These are phyloP conservation scores for Trypanosoma boissoni DNA, from an alignment of 208 protist genomes.

Conservation along the genomic window DNA sequence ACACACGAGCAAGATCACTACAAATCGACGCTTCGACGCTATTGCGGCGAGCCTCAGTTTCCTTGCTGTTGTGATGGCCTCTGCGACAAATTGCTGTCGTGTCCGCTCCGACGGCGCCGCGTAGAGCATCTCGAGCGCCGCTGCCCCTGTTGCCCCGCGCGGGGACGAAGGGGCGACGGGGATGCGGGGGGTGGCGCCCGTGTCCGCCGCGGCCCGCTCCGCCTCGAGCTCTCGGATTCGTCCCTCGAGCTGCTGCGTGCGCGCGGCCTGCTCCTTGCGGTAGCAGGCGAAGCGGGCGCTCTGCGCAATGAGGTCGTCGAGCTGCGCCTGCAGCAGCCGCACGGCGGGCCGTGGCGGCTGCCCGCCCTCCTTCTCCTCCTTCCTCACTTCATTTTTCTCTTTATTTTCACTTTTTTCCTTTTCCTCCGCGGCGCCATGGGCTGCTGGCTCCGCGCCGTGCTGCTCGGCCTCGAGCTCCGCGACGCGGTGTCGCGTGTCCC, in stretches of 20 bases:
- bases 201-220: neutral
- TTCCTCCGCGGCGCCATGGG: neutral
- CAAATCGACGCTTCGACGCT: slow-evolving; percentile 1
- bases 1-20: slow-evolving; percentile 2
- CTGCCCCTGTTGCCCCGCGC: neutral
- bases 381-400: slow-evolving; percentile 5
- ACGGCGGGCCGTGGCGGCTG: slow-evolving; percentile 4
- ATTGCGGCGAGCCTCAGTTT: slow-evolving; percentile 5
- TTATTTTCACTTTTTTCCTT: neutral
- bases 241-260: slow-evolving; percentile 7
- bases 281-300: slow-evolving; percentile 17
- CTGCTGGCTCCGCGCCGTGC: neutral
- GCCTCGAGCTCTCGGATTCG: slow-evolving; percentile 21
- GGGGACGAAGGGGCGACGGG: too few species aligned
- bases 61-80: slow-evolving; percentile 10
- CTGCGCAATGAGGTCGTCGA: slow-evolving; percentile 18
- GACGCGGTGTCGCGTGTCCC: neutral
- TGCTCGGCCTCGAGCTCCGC: slow-evolving; percentile 21
- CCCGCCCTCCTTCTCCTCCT: neutral
- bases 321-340: slow-evolving; percentile 11
- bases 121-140: slow-evolving; percentile 13
- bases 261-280: slow-evolving; percentile 14
- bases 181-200: too few species aligned
- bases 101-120: slow-evolving; percentile 12
- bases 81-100: slow-evolving; percentile 19